A percentile compares a stretch with the other conserved stretches of the same genome.
phyloP scores from a whole-genome alignment of 441 rosid genomes.

The Capsella rubella region DNA sequence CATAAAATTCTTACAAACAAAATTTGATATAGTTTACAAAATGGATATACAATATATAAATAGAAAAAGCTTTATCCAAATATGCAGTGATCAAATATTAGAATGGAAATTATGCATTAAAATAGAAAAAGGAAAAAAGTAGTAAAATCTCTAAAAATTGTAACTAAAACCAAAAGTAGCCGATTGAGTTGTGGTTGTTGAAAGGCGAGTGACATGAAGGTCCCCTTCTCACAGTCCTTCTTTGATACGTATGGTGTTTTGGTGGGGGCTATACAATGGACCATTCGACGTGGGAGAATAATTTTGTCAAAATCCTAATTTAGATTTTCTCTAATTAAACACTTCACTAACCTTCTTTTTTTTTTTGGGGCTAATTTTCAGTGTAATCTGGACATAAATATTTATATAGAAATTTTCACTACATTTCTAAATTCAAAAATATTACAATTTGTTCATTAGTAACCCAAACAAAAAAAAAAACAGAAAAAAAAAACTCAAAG shows the following conservation, averaged over 20 bases:
- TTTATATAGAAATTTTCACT: too few relatives aligned
- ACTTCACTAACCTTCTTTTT: background rate
- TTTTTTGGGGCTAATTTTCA: too few relatives aligned
- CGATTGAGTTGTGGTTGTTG: slow-evolving; percentile 31
- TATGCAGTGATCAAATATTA: background rate
- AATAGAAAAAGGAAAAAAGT: background rate
- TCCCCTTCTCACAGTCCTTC: slow-evolving; percentile 31
- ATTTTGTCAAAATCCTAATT: background rate
- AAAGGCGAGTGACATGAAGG: slow-evolving; percentile 34
- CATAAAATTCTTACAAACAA: background rate
- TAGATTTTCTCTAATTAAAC: background rate
- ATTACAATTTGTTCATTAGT: too few relatives aligned
- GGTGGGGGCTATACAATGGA: slow-evolving; percentile 35
- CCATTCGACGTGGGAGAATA: slow-evolving; percentile 14
- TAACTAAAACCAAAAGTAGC: background rate
- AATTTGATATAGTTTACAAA: too few relatives aligned
- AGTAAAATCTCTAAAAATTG: background rate
- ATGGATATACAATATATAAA: background rate
- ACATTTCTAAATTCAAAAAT: too few relatives aligned
- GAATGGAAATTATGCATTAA: background rate
- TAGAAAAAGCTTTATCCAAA: background rate
- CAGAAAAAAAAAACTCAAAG: background rate
- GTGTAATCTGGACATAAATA: too few relatives aligned
- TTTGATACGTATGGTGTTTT: slow-evolving; percentile 18
- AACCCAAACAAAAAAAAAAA: too few relatives aligned